Evolutionary conservation across 2,329 filamentous ascomycete species (phyloP), one percentile per base, ranked within the genome.

Genomic region (Aspergillus versicolor): DNA sequence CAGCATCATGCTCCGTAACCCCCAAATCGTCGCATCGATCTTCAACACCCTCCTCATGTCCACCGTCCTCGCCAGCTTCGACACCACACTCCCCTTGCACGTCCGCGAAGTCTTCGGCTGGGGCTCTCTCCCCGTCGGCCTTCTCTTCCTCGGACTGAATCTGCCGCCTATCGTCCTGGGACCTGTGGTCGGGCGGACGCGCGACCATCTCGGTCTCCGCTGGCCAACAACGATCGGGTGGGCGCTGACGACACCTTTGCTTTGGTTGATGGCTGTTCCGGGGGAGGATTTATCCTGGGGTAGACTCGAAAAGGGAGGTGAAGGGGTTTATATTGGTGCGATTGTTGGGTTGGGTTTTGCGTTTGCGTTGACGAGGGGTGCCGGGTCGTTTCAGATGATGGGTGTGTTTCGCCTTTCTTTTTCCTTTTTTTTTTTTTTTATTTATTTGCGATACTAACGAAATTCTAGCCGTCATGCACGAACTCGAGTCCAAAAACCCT

Each of bases 141-240:
- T 86, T 11, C 70, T 85, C 22, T 85, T 87, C 63, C 74, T 86
- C 7, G 73, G 79, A 2, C 65, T 89, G 32, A 81, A 87, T 37
- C 69, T 87, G 6, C 87, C 87, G 0, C 49, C 52, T 9, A 80
- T 81, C 12, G 82, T 88, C 63, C 60, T 83, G 2, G 81, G 83
- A 0, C 87, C 88, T 0, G 27, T 84, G 0, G 79, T 85, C 1
- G 86, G 83, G n/a, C 75, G 73, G 71, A 67, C 79, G 30, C 66
- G 67, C 15, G 67, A 71, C 47, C 54, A 55, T 6, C 37, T 66
- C 3, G 69, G 68, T 2, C 49, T 63, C 6, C 61, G 63, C 5
- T 45, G 45, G 4, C 60, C 66, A 3, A 65, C 63, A 3, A 62
- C 61, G 4, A 27, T 66, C 3, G 67, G 67, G 0, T 71, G 63